phyloP scores from a whole-genome alignment of 116 monocot genomes.

The Trichopus zeylanicus region DNA sequence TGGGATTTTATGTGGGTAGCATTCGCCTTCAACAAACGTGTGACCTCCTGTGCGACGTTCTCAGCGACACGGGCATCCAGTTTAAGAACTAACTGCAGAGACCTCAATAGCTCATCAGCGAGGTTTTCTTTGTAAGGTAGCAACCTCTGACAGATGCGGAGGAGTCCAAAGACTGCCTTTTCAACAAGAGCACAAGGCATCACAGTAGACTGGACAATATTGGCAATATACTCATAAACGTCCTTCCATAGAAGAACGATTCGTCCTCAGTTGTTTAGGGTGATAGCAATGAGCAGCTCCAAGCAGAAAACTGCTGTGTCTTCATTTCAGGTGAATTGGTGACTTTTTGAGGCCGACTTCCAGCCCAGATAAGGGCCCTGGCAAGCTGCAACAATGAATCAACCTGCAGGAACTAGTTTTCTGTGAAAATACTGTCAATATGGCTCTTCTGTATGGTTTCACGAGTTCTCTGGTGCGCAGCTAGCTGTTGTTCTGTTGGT shows the following conservation, averaged over 20 bases:
- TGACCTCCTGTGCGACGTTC: constrained; percentile 84
- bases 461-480: constrained; percentile 64
- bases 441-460: constrained; percentile 76
- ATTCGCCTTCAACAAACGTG: constrained; percentile 68
- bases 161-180: too few relatives aligned
- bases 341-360: constrained; percentile 55
- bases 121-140: constrained; percentile 79
- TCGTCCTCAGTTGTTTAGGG: constrained; percentile 59
- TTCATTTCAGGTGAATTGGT: constrained; percentile 61
- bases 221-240: constrained; percentile 58
- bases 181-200: constrained; percentile 63
- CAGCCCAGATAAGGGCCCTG: constrained; percentile 60
- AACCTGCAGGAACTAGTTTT: constrained; percentile 74
- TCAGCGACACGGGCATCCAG: constrained; percentile 90
- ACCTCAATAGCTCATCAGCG: constrained; percentile 68
- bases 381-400: constrained; percentile 71
- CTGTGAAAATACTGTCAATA: constrained; percentile 78
- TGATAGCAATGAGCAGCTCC: constrained; percentile 76
- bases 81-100: constrained; percentile 67
- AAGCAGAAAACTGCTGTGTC: constrained; percentile 75
- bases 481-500: constrained; percentile 79
- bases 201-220: constrained; percentile 64
- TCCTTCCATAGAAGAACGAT: constrained; percentile 57
- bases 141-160: constrained; percentile 62
- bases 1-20: constrained; percentile 69